Conservation (phyloP, 2,329 filamentous ascomycete species). For the Fusarium dimerum region DNA sequence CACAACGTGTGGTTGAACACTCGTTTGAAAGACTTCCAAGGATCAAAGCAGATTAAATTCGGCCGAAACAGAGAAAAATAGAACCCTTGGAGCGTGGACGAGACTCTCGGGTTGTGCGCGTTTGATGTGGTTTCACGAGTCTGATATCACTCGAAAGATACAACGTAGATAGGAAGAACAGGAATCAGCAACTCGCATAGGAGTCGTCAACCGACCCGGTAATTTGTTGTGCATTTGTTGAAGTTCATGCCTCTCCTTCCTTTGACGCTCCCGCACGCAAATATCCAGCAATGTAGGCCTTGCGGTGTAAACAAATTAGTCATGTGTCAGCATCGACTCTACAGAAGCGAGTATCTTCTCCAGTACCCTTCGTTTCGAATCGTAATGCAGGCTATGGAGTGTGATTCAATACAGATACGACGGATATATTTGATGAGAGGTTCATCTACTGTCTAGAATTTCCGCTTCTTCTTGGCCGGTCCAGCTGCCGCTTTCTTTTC, state of each 20-base stretch:
- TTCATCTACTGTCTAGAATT: constrained; percentile 40
- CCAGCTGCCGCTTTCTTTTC: constrained; percentile 50
- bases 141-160: constrained; percentile 1
- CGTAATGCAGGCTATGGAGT: background rate
- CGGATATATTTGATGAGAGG: background rate
- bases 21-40: no score
- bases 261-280: no score
- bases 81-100: no score
- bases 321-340: background rate
- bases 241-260: no score
- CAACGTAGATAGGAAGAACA: constrained; percentile 7
- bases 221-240: no score
- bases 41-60: no score
- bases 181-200: no score
- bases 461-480: constrained; percentile 58
- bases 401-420: background rate
- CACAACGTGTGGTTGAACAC: no score
- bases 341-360: background rate
- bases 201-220: no score
- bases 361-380: background rate
- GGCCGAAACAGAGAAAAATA: no score
- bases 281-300: background rate
- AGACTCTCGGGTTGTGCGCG: no score
- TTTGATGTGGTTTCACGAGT: no score
- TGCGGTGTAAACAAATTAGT: background rate